Base-by-base conservation (phyloP, 1,284 basidiomycete species). In the Ganoderma resinaceum region DNA sequence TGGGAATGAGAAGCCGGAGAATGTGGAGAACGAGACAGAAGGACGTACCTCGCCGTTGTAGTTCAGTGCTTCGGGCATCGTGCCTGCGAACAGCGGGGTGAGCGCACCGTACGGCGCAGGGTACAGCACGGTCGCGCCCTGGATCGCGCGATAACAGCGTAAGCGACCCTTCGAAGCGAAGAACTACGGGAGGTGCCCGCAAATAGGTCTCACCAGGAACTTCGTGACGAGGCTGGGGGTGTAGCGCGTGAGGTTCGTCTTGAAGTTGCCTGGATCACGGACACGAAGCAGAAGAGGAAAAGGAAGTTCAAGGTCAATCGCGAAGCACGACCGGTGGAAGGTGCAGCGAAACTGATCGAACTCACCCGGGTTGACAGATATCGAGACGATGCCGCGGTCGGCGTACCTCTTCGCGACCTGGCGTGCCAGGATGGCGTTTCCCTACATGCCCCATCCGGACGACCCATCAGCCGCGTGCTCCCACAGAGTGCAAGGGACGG, bases 41-140 rank as follows among this genome's bases (percentile, higher is more conserved):
- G 49, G 38, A 33, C 72, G 37, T 69, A 87, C 86, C 78, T 85
- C 81, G 58, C 86, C 87, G 62, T 84, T 84, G 9, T 84, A 71
- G 0, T 78, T 69, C 2, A 74, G 80, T 11, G 80, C 85, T 49
- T 86, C 82, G 0, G 80, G 77, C 0, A 79, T 72, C 1, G 85
- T 88, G 1, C 82, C 73, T 0, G 52, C 55, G 55, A 58, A 58
- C 33, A 58, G 33, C 55, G 29, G 55, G 18, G 55, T 58, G 29
- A 58, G 55, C n/a, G 35, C 55, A 37, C 55, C 55, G 7, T 58
- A 58, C 31, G 29, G 29, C 8, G 31, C 55, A 18, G 55, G 55
- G 29, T 58, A 33, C 55, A 58, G 14, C 7, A 58, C 29, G 2
- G 31, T 33, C 11, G 35, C 35, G 16, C n/a, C 14, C 55, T 58